Conservation (phyloP, 768 basidiomycete species). For the Exidia glandulosa region DNA sequence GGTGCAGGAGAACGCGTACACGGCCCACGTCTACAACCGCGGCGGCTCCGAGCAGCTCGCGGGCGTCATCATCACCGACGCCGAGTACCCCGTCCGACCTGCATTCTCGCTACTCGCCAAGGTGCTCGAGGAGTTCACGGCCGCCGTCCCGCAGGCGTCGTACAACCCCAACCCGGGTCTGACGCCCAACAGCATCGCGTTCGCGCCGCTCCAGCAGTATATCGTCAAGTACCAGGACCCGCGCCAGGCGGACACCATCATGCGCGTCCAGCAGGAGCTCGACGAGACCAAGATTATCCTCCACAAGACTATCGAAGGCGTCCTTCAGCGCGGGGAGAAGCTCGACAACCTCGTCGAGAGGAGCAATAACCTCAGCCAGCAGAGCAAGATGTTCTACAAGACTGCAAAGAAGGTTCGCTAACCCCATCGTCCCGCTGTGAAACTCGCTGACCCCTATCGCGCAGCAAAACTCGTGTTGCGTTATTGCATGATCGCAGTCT, state of each 20-base stretch:
- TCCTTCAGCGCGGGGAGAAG: slow-evolving; percentile 92
- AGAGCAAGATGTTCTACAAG: slow-evolving; percentile 99
- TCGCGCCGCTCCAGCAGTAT: slow-evolving; percentile 66
- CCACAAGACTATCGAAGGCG: slow-evolving; percentile 98
- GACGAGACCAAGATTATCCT: slow-evolving; percentile 99
- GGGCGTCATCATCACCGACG: slow-evolving; percentile 80
- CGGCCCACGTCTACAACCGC: slow-evolving; percentile 86
- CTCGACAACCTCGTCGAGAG: slow-evolving; percentile 92
- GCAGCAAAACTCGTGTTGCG: slow-evolving; percentile 93
- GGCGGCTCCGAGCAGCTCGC: slow-evolving; percentile 78
- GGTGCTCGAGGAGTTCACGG: slow-evolving; percentile 82
- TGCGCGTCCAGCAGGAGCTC: slow-evolving; percentile 94
- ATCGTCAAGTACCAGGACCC: slow-evolving; percentile 94
- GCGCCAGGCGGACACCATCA: slow-evolving; percentile 91
- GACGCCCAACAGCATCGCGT: slow-evolving; percentile 59
- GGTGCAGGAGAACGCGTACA: slow-evolving; percentile 87
- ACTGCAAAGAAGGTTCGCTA: slow-evolving; percentile 88
- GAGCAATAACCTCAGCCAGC: slow-evolving; percentile 74
- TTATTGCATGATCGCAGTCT: slow-evolving; percentile 38
- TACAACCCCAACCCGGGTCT: slow-evolving; percentile 25
- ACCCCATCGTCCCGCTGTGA: not conserved
- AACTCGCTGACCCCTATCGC: slow-evolving; percentile 7
- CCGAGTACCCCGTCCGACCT: slow-evolving; percentile 92
- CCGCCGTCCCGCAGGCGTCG: slow-evolving; percentile 63
- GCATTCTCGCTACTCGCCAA: slow-evolving; percentile 93